Conservation (phyloP, 2,329 filamentous ascomycete genomes). For the Coniochaeta ligniaria region DNA sequence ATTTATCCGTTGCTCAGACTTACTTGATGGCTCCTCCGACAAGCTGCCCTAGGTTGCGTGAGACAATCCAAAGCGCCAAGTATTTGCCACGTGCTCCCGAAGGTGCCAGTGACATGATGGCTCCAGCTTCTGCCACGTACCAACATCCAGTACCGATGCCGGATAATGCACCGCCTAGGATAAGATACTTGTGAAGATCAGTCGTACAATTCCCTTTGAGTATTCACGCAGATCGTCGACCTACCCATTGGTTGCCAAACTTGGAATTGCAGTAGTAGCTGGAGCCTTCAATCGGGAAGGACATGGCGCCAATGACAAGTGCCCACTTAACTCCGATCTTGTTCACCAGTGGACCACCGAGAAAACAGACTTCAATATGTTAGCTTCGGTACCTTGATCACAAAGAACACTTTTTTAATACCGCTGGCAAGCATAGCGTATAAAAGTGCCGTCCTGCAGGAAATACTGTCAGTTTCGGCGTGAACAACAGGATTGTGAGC, state of each 20-base stretch:
- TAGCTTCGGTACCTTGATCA: neutral
- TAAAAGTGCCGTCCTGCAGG: neutral
- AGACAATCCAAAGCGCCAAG: conserved; percentile 42
- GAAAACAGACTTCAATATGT: conserved; percentile 24
- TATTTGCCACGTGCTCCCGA: conserved; percentile 41
- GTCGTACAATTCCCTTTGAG: neutral
- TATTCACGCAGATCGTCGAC: conserved; percentile 9
- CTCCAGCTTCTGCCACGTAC: conserved; percentile 41
- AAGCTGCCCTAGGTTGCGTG: conserved; percentile 32
- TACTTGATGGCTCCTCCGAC: conserved; percentile 42
- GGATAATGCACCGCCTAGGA: conserved; percentile 27
- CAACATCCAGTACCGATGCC: conserved; percentile 35
- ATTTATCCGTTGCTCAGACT: conserved; percentile 10
- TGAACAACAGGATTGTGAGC: conserved; percentile 13
- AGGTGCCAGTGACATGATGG: conserved; percentile 40
- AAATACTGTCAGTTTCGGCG: neutral
- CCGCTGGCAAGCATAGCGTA: conserved; percentile 7
- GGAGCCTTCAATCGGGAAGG: conserved; percentile 37
- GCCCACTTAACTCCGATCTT: conserved; percentile 39
- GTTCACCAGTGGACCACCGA: conserved; percentile 37
- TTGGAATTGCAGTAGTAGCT: conserved; percentile 42
- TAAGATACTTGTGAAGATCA: conserved; percentile 24
- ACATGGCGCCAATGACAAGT: conserved; percentile 31
- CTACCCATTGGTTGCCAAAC: conserved; percentile 38
- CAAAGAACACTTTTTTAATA: neutral